Base-by-base conservation (phyloP, 164 flowering plant genomes). In the Aristolochia fimbriata region DNA sequence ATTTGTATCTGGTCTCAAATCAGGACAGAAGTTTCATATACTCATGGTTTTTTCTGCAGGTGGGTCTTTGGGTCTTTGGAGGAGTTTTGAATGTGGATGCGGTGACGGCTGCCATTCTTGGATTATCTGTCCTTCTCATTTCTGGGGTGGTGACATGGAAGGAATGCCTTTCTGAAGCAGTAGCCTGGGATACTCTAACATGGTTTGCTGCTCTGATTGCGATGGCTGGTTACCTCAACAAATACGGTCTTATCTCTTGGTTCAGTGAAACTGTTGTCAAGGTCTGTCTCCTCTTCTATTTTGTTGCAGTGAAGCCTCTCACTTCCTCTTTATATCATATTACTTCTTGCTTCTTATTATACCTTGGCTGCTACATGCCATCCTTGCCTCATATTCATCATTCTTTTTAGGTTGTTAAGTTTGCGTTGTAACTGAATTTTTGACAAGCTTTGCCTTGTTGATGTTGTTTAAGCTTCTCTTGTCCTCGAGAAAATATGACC, bases 171-270 rank as follows among this genome's bases (percentile, higher is more conserved):
- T 71, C 78, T 61, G 97, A 90, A 73, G 49, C 83, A 15, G 88
- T 87, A 57, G 97, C 97, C 37, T 90, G 97, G 97, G 97, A 90
- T 66, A 90, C 97, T 57, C 88, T 90, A 0, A 87, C 97, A 8
- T 91, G 91, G 98, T 91, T 91, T 77, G 98, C 98, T 62, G 98
- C 96, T 15, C 95, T 91, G 21, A 88, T 91, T 67, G 98, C 96
- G 57, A 91, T 91, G 96, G 98, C 98, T 60, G 93, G 96, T 15
- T 88, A 91, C 71, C 84, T 91, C 33, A 91, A 88, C 80, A 87
- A 91, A 70, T 88, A 88, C 58, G 96, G 98, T 58, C 91, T 91
- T 59, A 85, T 91, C 59, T 65, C 92, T 51, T 88, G 98, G 96
- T 88, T 88, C 73, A 87, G 95, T 67, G 78, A 92, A 68, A 78